These are phyloP conservation scores for Pythium grandisporangium DNA, from an alignment of 352 stramenopile genomes.

Conservation along the genomic window DNA sequence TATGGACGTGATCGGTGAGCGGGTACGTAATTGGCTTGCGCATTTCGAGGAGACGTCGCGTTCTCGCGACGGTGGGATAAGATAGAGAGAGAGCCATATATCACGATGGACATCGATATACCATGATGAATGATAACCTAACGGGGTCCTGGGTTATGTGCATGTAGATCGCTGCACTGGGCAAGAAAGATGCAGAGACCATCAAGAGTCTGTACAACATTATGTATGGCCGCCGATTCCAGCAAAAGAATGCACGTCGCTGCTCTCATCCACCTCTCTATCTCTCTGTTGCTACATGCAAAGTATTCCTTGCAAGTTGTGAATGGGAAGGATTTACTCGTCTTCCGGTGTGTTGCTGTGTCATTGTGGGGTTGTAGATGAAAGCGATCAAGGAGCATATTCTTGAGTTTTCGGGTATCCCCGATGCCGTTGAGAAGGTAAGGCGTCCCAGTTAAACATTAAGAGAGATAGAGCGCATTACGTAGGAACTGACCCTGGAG, in stretches of 20 bases:
- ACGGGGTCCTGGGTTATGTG: too few species aligned
- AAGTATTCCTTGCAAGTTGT: not conserved
- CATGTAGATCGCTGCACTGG: conserved; percentile 41
- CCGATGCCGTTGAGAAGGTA: conserved; percentile 60
- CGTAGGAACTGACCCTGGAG: too few species aligned
- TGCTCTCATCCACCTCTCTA: too few species aligned
- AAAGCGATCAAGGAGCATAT: conserved; percentile 78
- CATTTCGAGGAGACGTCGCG: too few species aligned
- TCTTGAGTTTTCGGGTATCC: conserved; percentile 62
- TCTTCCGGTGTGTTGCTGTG: not conserved
- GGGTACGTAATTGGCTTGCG: too few species aligned
- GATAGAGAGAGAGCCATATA: too few species aligned
- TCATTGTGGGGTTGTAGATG: conserved; percentile 22
- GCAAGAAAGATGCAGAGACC: conserved; percentile 64
- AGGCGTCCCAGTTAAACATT: not conserved
- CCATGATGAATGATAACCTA: too few species aligned
- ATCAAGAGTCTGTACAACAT: conserved; percentile 75
- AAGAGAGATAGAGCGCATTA: too few species aligned
- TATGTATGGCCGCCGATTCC: conserved; percentile 72
- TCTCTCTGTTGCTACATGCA: not conserved
- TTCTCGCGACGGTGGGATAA: too few species aligned
- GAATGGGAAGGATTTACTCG: not conserved
- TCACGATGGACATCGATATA: too few species aligned
- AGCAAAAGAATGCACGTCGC: conserved; percentile 69
- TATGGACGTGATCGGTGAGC: conserved; percentile 40